Conservation (phyloP, 805 yeast species). For the Pichia nanzhaoensis region DNA sequence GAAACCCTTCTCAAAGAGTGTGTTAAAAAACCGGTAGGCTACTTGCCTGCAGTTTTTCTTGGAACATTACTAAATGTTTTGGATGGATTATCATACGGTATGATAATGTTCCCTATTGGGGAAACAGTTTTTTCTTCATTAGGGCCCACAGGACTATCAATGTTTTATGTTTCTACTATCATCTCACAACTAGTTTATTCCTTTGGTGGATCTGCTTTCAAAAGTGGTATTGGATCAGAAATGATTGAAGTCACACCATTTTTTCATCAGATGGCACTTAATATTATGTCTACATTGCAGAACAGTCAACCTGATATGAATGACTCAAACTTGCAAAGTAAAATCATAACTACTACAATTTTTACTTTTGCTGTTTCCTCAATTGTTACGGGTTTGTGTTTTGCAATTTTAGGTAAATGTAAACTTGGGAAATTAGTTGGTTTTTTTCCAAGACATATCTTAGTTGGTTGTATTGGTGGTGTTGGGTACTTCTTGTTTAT, state of each 20-base stretch:
- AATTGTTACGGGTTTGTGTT: conserved; percentile 78
- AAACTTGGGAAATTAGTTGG: conserved; percentile 83
- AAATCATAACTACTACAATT: conserved; percentile 53
- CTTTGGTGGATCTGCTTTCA: conserved; percentile 84
- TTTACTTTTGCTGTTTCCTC: conserved; percentile 80
- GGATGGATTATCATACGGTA: conserved; percentile 93
- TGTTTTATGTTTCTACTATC: conserved; percentile 91
- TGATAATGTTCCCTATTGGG: conserved; percentile 93
- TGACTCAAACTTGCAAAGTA: conserved; percentile 3
- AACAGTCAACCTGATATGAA: conserved; percentile 51
- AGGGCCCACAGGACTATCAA: conserved; percentile 86
- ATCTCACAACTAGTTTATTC: conserved; percentile 85
- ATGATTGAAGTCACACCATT: conserved; percentile 99
- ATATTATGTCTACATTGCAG: conserved; percentile 46
- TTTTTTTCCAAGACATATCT: conserved; percentile 91
- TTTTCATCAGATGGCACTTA: conserved; percentile 88
- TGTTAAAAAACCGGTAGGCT: conserved; percentile 36
- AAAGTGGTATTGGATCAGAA: conserved; percentile 91
- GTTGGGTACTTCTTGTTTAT: conserved; percentile 89
- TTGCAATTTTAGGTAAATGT: conserved; percentile 69
- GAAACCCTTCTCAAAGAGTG: conserved; percentile 21
- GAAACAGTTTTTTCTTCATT: conserved; percentile 67
- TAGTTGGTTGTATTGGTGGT: conserved; percentile 97
- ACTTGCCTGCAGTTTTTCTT: conserved; percentile 74
- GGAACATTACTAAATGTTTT: conserved; percentile 82